Base-by-base conservation (phyloP, 441 rosid species). In the Populus hybrid region DNA sequence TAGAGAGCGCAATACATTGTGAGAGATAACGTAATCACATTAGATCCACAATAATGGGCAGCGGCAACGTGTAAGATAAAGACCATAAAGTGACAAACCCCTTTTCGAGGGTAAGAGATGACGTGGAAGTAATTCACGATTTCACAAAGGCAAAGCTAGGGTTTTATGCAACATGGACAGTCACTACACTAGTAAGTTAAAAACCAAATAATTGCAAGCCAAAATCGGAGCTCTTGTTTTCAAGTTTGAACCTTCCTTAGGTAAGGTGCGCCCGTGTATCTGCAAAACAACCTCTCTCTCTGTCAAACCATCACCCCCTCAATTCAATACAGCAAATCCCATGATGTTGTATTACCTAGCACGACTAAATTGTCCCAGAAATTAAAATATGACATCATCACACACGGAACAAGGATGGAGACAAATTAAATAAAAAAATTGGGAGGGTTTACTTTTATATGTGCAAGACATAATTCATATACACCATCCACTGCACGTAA, bases 401-500 rank as follows among this genome's bases (percentile, higher is more conserved):
- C 61, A 50, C 36, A 73, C 24, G 24, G 7, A 34, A 23, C 12
- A 1, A 70, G n/a, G 61, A 65, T 1, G 59, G 19, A 19, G 28
- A 34, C 74, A 6, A 7, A n/a, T 68, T 71, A 4, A 74, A 73
- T 28, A 18, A 70, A 78, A 79, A 70, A 84, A 73, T 73, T 46
- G 40, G 30, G 12, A 23, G 68, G 78, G 80, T 75, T 19, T 65
- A 6, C 71, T 57, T 59, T 81, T 80, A 67, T 57, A 76, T 71
- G 78, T 67, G 74, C 76, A 79, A 75, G 61, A 75, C 84, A 79
- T 24, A 50, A 12, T 66, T 75, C 82, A 85, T 80, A 74, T 69
- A 75, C 82, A 82, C 80, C 84, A 79, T 77, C 84, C 42, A 59
- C 36, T 79, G 81, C 80, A 87, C 72, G 70, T 72, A 7, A 76